Evolutionary conservation across 257 asterid species (phyloP), one percentile per base, ranked within the genome.

Genomic region (Nicotiana knightiana): DNA sequence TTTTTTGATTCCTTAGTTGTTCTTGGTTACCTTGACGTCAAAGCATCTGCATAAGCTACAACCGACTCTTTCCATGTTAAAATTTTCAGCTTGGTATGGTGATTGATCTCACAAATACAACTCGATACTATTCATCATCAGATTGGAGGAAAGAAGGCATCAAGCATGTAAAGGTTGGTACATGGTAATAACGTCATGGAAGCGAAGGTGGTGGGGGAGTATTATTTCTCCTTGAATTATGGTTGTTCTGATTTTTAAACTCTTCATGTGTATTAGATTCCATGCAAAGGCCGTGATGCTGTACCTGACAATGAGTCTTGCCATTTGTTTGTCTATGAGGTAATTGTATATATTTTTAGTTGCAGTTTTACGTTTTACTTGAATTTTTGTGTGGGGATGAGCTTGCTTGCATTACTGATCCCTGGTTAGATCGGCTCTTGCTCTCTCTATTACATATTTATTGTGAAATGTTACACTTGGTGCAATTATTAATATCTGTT

Each of bases 241-340:
- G 48, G 57, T 58, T 39, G 26, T 62, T 39, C 67, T 26, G 53
- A 59, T 64, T 66, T 39, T 76, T 18, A 2, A 59, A 9, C 53
- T 83, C 71, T 85, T 7, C 43, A 78, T 81, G 64, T 81, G 75
- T 81, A 84, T 82, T 85, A 96, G 99, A 93, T 96, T 88, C 91
- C 92, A 62, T 96, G 99, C 91, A 96, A 87, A 90, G 99, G 99
- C 70, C 99, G 98, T 80, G 97, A 94, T 92, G 91, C 99, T 68
- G 97, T 94, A 76, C 99, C 99, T 26, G 99, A 96, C 82, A 94
- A 89, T 61, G 97, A 92, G 87, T 87, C 90, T 53, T 98, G 94
- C 70, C 94, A 96, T 89, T 82, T 81, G 76, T 96, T 96, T 89
- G 92, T 93, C 77, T 87, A 90, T 62, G 99, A 96, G 97, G 99